Evolutionary conservation across 2,329 filamentous ascomycete genomes (phyloP), one percentile per base, ranked within the genome.

Genomic region (Fusarium sp.): DNA sequence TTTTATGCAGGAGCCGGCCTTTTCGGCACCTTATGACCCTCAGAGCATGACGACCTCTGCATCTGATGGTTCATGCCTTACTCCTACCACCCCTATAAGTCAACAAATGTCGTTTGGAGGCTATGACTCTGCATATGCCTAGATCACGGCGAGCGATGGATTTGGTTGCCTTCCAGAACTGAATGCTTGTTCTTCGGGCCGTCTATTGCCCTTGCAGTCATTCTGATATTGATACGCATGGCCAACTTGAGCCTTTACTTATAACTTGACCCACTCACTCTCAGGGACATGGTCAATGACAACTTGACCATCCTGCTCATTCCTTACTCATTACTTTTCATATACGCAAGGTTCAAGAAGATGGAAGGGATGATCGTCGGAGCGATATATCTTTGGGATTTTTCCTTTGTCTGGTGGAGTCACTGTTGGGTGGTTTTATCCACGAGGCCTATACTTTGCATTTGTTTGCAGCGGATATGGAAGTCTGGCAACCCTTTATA

Each of bases 41-140:
- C 72, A 72, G 18, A 72, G 71, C 13, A 78, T 79, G 38, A 76
- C 75, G 1, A 76, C 62, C 24, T 52, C 77, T 54, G 74, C 72
- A 3, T 65, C 76, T 18, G 72, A 79, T 35, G 72, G 64, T 7
- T 66, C 72, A 50, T 79, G 77, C 38, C 64, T 78, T 37, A 66
- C 75, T 9, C 67, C 77, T 1, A 72, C 74, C 20, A 67, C 71
- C 18, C 68, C 68, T 10, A 72, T 74, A 69, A 64, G 63, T 42
- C 64, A 67, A 38, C 72, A 74, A 50, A 24, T 74, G 35, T 62
- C 56, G 6, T 74, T 74, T 69, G 72, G 72, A 14, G 62, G 59
- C 47, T 63, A 63, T n/a, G 68, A 74, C 13, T 66, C 72, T 10
- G 57, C 68, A 35, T 74, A 72, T 31, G 56, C 64, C 18, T 74